Conservation (phyloP, 2,329 filamentous ascomycete genomes). For the Paraphaeosphaeria sporulosa region DNA sequence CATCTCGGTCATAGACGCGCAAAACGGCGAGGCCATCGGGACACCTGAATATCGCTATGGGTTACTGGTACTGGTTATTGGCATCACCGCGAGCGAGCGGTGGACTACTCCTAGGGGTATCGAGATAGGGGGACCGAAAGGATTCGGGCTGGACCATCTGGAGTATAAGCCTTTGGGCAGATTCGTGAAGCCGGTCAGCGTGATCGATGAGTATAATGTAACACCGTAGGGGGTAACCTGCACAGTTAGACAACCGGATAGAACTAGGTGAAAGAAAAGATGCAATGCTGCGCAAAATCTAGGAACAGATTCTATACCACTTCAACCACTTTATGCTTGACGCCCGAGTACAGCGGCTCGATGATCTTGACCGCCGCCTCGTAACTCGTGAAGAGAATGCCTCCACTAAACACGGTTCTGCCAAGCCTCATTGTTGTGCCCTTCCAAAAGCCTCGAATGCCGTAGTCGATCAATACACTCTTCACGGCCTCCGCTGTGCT, state of each 20-base stretch:
- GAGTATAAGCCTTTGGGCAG: conserved; percentile 60
- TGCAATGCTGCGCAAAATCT: conserved; percentile 3
- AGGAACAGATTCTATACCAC: conserved; percentile 26
- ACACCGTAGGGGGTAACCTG: conserved; percentile 16
- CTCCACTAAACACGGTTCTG: conserved; percentile 69
- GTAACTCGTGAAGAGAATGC: conserved; percentile 70
- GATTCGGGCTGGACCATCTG: conserved; percentile 59
- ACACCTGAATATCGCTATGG: conserved; percentile 65
- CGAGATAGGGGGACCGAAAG: conserved; percentile 59
- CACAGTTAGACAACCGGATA: too few relatives aligned
- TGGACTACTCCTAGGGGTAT: conserved; percentile 62
- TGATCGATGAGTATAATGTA: conserved; percentile 58
- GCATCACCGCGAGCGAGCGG: conserved; percentile 61
- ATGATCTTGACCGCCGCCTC: conserved; percentile 63
- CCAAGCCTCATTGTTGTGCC: conserved; percentile 74
- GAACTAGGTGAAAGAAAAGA: neutral
- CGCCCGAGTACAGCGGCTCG: conserved; percentile 47
- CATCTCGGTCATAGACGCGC: conserved; percentile 58
- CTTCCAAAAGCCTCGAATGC: conserved; percentile 69
- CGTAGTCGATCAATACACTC: conserved; percentile 64
- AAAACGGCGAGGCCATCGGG: conserved; percentile 59
- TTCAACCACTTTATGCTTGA: conserved; percentile 25
- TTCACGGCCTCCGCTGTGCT: conserved; percentile 64
- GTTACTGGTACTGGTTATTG: conserved; percentile 60
- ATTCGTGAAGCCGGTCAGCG: conserved; percentile 62